Evolutionary conservation across 176 grass and related monocot genomes (phyloP), one percentile per base, ranked within the genome.

Genomic region (Musa itinerans): DNA sequence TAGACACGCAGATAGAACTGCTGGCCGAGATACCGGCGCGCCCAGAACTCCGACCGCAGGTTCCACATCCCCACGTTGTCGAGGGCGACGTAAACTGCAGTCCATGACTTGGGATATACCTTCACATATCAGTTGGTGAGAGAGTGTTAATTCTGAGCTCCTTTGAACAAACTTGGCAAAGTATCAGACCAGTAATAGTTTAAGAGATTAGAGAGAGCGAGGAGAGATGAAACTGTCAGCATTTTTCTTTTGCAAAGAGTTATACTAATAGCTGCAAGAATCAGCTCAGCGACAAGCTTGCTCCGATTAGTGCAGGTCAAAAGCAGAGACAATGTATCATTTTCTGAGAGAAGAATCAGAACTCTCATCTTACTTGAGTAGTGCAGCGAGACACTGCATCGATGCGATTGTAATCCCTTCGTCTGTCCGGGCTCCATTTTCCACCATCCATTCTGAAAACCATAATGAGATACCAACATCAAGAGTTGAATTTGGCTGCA

Each of bases 61-160:
- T 90, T 97, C 93, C 90, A 90, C 90, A 92, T 90, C 0, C 90
- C 93, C 14, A 85, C 83, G 54, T 90, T 97, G 74, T 97, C 93
- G 17, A 97, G 56, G 8, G 85, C 79, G 2, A 96, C 68, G 23
- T 90, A 79, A 55, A 92, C 69, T 0, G 90, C 87, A 2, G 87
- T 83, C 93, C 89, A 96, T 12, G 83, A 83, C 25, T 50, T 78
- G 0, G 90, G 93, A 59, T 90, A 97, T 14, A 88, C 89, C 93
- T 96, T 73, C 34, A 23, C 25, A 26, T 0, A 43, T 43, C 34
- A 43, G 34, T 43, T 43, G 4, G 34, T 43, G 34, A 43, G 4
- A 6, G 4, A 6, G 34, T 43, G 34, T 43, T 43, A 43, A 43
- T 43, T 43, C 34, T 43, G 34, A 6, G 34, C 34, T 43, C 34